Conservation (phyloP, 257 asterid genomes). For the Thymus quinquecostatus region DNA sequence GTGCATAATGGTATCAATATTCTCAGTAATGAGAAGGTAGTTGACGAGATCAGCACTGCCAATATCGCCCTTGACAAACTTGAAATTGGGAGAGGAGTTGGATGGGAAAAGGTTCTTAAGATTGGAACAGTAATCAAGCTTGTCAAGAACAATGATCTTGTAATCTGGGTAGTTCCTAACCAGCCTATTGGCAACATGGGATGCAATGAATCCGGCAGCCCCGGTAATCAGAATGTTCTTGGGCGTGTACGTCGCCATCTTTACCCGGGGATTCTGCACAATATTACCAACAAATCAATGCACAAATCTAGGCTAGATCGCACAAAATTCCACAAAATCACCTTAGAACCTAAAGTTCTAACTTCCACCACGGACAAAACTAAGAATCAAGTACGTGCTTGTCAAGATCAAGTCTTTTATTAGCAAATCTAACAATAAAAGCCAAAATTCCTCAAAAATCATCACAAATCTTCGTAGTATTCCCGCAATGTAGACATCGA, state of each 20-base stretch:
- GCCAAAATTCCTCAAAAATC: background rate
- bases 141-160: slow-evolving; percentile 72
- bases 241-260: slow-evolving; percentile 51
- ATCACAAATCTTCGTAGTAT: background rate
- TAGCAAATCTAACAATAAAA: background rate
- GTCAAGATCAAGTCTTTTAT: slow-evolving; percentile 12
- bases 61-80: slow-evolving; percentile 71
- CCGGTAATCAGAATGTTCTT: slow-evolving; percentile 75
- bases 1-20: slow-evolving; percentile 73
- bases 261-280: slow-evolving; percentile 35
- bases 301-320: slow-evolving; percentile 6
- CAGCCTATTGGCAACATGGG: slow-evolving; percentile 74
- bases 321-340: slow-evolving; percentile 1
- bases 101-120: slow-evolving; percentile 61
- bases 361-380: background rate
- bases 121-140: slow-evolving; percentile 72
- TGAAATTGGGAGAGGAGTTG: slow-evolving; percentile 57
- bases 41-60: slow-evolving; percentile 71
- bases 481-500: background rate
- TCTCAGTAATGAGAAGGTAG: slow-evolving; percentile 65
- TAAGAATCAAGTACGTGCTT: background rate
- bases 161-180: slow-evolving; percentile 61
- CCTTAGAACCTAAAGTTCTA: background rate
- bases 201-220: slow-evolving; percentile 78
- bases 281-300: background rate